phyloP scores from a whole-genome alignment of 2,329 filamentous ascomycete genomes.

The Botrytis byssoidea region DNA sequence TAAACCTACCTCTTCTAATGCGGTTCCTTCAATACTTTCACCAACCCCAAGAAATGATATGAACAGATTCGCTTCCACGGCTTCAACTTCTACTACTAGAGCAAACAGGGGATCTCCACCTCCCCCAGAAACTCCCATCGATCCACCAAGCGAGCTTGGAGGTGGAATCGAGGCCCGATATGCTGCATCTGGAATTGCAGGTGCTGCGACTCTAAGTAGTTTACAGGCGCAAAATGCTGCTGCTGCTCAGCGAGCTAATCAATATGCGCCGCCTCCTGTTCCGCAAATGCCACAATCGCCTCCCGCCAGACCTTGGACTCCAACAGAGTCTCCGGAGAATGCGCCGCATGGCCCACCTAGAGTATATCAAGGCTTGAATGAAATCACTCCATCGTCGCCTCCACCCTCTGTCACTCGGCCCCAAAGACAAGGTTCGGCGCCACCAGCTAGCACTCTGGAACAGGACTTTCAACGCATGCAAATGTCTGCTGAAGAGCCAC shows the following conservation, averaged over 20 bases:
- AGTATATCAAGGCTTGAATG: slow-evolving; percentile 82
- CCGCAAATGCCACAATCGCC: slow-evolving; percentile 40
- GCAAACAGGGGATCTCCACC: slow-evolving; percentile 91
- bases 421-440: slow-evolving; percentile 35
- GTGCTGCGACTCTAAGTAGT: slow-evolving; percentile 76
- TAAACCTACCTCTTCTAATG: slow-evolving; percentile 29
- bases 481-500: slow-evolving; percentile 71
- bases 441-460: slow-evolving; percentile 72
- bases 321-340: slow-evolving; percentile 83
- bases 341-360: slow-evolving; percentile 87
- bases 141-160: slow-evolving; percentile 67
- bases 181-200: slow-evolving; percentile 86
- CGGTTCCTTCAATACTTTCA: slow-evolving; percentile 30
- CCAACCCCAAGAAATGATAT: slow-evolving; percentile 45
- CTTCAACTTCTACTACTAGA: slow-evolving; percentile 88
- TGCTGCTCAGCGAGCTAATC: slow-evolving; percentile 75
- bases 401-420: slow-evolving; percentile 44
- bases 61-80: slow-evolving; percentile 72
- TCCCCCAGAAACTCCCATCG: slow-evolving; percentile 86
- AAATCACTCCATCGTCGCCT: slow-evolving; percentile 50
- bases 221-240: slow-evolving; percentile 73
- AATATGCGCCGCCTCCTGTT: slow-evolving; percentile 60
- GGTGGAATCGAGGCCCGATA: slow-evolving; percentile 87
- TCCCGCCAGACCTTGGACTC: slow-evolving; percentile 77
- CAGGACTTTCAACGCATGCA: slow-evolving; percentile 84